Conservation (phyloP, 352 stramenopile genomes). For the Ophiocytium majus region DNA sequence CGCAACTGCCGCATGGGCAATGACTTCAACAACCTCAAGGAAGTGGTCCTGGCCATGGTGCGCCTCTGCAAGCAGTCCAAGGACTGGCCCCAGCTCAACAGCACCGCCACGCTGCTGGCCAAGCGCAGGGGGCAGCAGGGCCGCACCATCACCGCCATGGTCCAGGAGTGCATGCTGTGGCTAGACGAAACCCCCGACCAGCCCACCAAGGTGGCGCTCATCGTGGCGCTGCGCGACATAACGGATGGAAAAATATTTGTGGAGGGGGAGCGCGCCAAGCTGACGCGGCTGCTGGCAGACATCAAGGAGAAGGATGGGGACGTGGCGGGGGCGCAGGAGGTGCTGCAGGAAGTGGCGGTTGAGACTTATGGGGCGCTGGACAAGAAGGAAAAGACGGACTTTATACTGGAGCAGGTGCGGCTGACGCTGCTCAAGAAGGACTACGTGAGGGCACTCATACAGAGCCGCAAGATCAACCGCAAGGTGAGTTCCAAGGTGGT, state of each 20-base stretch:
- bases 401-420: slow-evolving; percentile 87
- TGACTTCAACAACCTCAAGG: slow-evolving; percentile 74
- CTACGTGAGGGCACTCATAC: slow-evolving; percentile 90
- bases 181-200: slow-evolving; percentile 71
- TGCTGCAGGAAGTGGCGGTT: slow-evolving; percentile 95
- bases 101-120: slow-evolving; percentile 73
- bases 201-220: slow-evolving; percentile 82
- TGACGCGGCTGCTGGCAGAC: slow-evolving; percentile 63
- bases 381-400: slow-evolving; percentile 97
- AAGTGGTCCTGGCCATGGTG: slow-evolving; percentile 70
- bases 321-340: slow-evolving; percentile 83
- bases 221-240: slow-evolving; percentile 85
- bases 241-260: slow-evolving; percentile 96
- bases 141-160: slow-evolving; percentile 72
- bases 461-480: slow-evolving; percentile 82
- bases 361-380: slow-evolving; percentile 97
- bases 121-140: slow-evolving; percentile 84
- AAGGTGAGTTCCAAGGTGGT: too few relatives aligned
- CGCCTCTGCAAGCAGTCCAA: slow-evolving; percentile 73
- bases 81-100: slow-evolving; percentile 80
- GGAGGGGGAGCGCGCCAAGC: slow-evolving; percentile 87
- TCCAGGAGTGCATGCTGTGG: slow-evolving; percentile 73
- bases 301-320: slow-evolving; percentile 69
- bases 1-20: slow-evolving; percentile 61
- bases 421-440: slow-evolving; percentile 94